Evolutionary conservation across 139 green algal genomes (phyloP), one percentile per base, ranked within the genome.

Genomic region (Desmodesmus armatus): DNA sequence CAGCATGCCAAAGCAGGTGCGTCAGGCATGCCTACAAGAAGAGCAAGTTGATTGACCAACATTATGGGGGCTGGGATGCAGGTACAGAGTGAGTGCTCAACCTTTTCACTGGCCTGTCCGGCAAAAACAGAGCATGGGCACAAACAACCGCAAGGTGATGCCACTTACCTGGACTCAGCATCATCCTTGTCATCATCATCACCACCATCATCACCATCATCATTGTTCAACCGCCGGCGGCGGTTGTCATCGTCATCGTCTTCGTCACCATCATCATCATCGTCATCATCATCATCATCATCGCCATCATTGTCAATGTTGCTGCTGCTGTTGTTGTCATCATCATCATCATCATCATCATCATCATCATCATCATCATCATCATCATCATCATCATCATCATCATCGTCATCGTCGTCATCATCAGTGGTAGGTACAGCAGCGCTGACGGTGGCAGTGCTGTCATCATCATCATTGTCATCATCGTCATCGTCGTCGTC

Each of bases 341-440:
- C 23, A 66, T 66, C 23, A 66, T 66, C 23, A 25, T 66, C 23
- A 25, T 66, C 23, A 25, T 66, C 23, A 66, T 66, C 23, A 66
- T 66, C 23, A 66, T 66, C 23, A 25, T 66, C 23, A 25, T 66
- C 23, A 66, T 66, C 23, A 66, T 66, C 23, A 66, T 66, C 23
- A 66, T 66, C 23, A 66, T 66, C 23, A 66, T 66, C 23, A 66
- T 66, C 23, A 66, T 66, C 23, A 66, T 66, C 23, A 66, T 66
- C 23, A 66, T 66, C 23, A 66, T 66, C 17, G n/a, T n/a, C n/a
- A n/a, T n/a, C n/a, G n/a, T n/a, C n/a, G n/a, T n/a, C n/a, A n/a
- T n/a, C n/a, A n/a, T n/a, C n/a, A n/a, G n/a, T n/a, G n/a, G n/a
- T n/a, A n/a, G n/a, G n/a, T n/a, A n/a, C n/a, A n/a, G n/a, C n/a